Evolutionary conservation across 345 rosid genomes (phyloP).

Genomic region (Citrus mangshanensis): DNA sequence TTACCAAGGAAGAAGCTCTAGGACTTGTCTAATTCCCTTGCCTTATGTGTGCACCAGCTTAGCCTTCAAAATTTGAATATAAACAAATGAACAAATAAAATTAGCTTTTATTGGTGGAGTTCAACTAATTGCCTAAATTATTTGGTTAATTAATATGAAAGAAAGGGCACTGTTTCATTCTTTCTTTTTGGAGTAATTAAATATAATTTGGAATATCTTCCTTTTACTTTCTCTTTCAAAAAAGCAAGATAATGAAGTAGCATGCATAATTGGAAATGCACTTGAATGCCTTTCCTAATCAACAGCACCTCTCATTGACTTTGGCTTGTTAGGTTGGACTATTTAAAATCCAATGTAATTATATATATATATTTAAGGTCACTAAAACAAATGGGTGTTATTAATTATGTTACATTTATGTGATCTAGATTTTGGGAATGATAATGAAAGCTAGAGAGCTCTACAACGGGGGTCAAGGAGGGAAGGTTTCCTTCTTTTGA

Average conservation of each 20-base stretch:
- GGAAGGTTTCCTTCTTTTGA: background rate
- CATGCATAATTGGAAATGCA: background rate
- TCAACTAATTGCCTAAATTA: no score
- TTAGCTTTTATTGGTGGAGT: no score
- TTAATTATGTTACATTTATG: background rate
- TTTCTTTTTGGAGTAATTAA: background rate
- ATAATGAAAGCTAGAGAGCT: background rate
- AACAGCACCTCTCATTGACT: conserved; percentile 21
- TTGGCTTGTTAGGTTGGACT: conserved; percentile 9
- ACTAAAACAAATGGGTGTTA: background rate
- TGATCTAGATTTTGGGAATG: background rate
- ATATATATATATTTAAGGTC: no score
- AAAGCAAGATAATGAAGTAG: background rate
- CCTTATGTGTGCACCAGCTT: no score
- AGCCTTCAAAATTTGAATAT: no score
- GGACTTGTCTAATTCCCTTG: background rate
- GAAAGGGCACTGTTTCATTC: background rate
- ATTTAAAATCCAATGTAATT: background rate
- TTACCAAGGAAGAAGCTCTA: background rate
- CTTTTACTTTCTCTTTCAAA: background rate
- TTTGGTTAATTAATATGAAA: background rate
- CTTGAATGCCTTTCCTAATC: conserved; percentile 10
- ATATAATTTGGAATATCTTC: background rate
- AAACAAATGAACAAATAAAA: no score
- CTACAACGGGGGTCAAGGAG: background rate